A percentile compares a stretch with the other conserved stretches of the same genome.
phyloP scores from a whole-genome alignment of 306 rosid genomes.

The Lotus japonicus region DNA sequence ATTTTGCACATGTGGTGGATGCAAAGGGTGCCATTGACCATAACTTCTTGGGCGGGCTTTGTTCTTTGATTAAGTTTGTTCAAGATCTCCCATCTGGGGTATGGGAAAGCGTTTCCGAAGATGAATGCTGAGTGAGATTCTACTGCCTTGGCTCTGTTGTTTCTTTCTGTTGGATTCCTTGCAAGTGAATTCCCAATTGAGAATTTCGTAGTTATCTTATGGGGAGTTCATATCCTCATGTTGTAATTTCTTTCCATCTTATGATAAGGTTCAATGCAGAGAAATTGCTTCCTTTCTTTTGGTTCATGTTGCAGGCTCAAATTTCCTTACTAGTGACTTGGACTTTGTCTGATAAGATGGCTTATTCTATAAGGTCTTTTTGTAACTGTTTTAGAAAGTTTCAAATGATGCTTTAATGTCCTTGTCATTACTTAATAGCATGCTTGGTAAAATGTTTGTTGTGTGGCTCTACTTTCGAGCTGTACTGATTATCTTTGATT shows the following conservation, averaged over 20 bases:
- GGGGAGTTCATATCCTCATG: neutral
- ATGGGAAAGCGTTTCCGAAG: neutral
- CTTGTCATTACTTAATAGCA: neutral
- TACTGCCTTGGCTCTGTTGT: neutral
- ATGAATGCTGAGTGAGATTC: neutral
- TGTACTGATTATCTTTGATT: neutral
- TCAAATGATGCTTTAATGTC: neutral
- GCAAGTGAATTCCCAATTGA: neutral
- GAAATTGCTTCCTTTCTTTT: neutral
- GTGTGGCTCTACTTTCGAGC: neutral
- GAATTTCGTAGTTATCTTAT: neutral
- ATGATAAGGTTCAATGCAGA: neutral
- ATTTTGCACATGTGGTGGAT: constrained; percentile 69
- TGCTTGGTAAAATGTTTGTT: neutral
- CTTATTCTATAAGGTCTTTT: neutral
- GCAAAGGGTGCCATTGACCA: constrained; percentile 72
- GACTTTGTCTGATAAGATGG: neutral
- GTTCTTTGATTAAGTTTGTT: constrained; percentile 69
- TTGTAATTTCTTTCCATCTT: neutral
- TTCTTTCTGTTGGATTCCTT: neutral
- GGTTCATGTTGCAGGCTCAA: neutral
- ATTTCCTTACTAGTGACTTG: neutral
- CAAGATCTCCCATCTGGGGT: constrained; percentile 33
- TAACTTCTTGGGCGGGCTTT: constrained; percentile 91
- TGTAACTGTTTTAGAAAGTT: neutral